Percentiles rank a stretch among this genome's conserved stretches.
Conservation (phyloP, 768 basidiomycete species). For the Inosperma sp. region DNA sequence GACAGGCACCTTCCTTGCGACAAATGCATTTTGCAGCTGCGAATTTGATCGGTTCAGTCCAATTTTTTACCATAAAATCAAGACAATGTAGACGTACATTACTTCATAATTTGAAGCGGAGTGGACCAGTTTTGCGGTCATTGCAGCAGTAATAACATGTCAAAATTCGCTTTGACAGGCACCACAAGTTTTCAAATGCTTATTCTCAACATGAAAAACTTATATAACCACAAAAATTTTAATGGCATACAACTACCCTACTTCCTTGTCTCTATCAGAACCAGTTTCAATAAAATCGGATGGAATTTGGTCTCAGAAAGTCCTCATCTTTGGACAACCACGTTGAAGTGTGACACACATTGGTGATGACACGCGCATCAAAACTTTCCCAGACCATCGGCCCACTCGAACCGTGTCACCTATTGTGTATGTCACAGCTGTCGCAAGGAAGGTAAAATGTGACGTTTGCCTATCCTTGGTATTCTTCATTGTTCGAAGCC, state of each 20-base stretch:
- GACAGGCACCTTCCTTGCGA: neutral
- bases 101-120: neutral
- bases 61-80: conserved; percentile 4
- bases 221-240: neutral
- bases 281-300: neutral
- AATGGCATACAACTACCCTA: neutral
- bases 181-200: neutral
- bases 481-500: neutral
- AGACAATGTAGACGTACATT: neutral
- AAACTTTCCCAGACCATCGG: no score
- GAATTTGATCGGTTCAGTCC: neutral
- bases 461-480: conserved; percentile 2
- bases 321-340: neutral
- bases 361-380: no score
- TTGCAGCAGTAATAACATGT: neutral
- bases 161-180: neutral
- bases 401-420: neutral
- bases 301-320: conserved; percentile 1
- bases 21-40: neutral
- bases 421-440: conserved; percentile 10
- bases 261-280: neutral
- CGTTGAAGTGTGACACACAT: neutral
- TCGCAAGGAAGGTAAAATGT: conserved; percentile 12
- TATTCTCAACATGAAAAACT: conserved; percentile 1
- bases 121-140: neutral